Evolutionary conservation across 345 rosid genomes (phyloP).

Genomic region (Arabis alpina): DNA sequence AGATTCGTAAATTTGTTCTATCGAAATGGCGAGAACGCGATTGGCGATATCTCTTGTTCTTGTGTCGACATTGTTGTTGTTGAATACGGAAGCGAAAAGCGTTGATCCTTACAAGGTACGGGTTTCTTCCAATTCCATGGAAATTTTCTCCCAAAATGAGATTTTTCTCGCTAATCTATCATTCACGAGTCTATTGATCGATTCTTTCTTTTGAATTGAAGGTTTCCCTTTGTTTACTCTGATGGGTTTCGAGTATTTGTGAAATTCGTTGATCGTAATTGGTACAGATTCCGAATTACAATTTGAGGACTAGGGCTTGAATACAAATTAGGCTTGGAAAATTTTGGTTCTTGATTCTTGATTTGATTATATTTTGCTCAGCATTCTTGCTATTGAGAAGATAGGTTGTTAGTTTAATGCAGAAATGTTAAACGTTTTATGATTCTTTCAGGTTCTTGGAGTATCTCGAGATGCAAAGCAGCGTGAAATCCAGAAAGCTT

Average conservation of each 20-base stretch:
- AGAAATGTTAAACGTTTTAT: not conserved
- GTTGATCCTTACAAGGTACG: slow-evolving; percentile 82
- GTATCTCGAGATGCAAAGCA: slow-evolving; percentile 79
- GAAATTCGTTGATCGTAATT: not conserved
- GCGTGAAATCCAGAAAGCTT: slow-evolving; percentile 96
- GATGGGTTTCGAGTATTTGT: slow-evolving; percentile 13
- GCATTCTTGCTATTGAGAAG: not conserved
- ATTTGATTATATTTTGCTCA: not conserved
- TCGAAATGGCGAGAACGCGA: slow-evolving; percentile 42
- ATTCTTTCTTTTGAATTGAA: not conserved
- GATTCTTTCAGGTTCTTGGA: slow-evolving; percentile 75
- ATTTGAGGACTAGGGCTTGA: not conserved
- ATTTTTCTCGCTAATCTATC: not conserved
- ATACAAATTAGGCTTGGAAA: not conserved
- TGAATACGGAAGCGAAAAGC: slow-evolving; percentile 48
- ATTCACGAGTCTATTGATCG: not conserved
- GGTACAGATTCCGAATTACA: not conserved
- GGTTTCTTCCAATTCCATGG: not conserved
- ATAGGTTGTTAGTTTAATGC: not conserved
- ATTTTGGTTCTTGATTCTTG: not conserved
- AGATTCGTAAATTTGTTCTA: slow-evolving; percentile 5
- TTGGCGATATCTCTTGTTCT: slow-evolving; percentile 33
- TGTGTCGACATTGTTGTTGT: slow-evolving; percentile 46
- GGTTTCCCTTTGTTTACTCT: slow-evolving; percentile 15
- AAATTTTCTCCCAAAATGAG: not conserved